These are phyloP conservation scores for Ceratobasidium papillatum DNA, from an alignment of 1,284 basidiomycete genomes.

Conservation along the genomic window DNA sequence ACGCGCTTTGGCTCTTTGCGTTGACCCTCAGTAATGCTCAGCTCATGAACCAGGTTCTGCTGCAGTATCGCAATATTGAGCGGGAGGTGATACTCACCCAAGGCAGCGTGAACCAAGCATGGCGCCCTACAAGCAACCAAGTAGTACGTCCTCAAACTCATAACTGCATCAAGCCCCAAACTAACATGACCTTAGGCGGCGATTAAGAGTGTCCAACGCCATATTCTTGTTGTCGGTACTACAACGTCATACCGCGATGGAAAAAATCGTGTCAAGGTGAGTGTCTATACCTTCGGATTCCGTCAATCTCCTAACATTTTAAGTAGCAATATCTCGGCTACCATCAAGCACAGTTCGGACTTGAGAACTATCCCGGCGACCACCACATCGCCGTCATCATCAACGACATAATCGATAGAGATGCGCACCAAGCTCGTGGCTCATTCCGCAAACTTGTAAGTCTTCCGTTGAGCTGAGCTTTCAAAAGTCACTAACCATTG, in stretches of 20 bases:
- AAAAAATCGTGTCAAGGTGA: not conserved
- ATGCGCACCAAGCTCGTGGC: not conserved
- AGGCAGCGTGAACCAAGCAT: not conserved
- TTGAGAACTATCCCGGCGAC: not conserved
- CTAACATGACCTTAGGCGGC: not conserved
- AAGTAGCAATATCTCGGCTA: not conserved
- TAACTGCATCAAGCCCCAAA: not conserved
- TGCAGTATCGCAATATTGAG: not conserved
- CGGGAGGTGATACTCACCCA: not conserved
- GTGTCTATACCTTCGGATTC: not conserved
- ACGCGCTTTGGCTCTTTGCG: not conserved
- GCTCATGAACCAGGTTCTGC: not conserved
- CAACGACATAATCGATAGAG: not conserved
- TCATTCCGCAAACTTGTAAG: not conserved
- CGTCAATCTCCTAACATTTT: not conserved
- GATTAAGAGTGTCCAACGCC: not conserved
- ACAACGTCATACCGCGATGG: not conserved
- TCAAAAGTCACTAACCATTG: not conserved
- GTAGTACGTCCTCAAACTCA: not conserved
- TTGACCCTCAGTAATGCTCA: not conserved
- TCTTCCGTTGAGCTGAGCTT: not conserved
- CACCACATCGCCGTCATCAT: not conserved
- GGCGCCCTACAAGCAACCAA: not conserved
- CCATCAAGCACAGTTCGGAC: not conserved
- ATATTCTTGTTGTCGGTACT: not conserved